Percentiles rank a stretch among this genome's conserved stretches.
Conservation (phyloP, 345 rosid genomes). For the Salix suchowensis region DNA sequence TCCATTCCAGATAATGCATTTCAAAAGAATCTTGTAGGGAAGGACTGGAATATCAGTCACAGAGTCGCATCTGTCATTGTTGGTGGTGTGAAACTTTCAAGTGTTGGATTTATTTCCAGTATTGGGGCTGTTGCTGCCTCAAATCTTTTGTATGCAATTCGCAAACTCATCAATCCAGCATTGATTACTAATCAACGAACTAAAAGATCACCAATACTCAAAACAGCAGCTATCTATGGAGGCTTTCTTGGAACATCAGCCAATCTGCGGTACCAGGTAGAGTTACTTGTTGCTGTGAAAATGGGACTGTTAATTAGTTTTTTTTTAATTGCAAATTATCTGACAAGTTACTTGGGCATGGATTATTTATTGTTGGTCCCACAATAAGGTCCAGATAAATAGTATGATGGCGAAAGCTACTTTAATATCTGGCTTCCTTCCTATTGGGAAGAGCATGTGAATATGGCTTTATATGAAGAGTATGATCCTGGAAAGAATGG, state of each 20-base stretch:
- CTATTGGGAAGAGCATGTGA: background rate
- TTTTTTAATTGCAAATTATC: background rate
- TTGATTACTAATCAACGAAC: conserved; percentile 37
- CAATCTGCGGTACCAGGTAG: conserved; percentile 90
- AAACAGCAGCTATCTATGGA: conserved; percentile 69
- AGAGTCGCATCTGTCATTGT: conserved; percentile 75
- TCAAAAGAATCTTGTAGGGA: conserved; percentile 80
- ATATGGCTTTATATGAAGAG: background rate
- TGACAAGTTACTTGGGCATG: background rate
- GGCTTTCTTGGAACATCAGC: conserved; percentile 85
- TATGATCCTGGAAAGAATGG: background rate
- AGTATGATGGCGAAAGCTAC: background rate
- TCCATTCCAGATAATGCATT: conserved; percentile 94
- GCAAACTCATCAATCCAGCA: conserved; percentile 55
- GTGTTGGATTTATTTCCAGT: conserved; percentile 81
- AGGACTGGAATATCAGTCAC: conserved; percentile 70
- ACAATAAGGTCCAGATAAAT: background rate
- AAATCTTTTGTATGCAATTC: conserved; percentile 49
- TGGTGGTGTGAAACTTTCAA: conserved; percentile 80
- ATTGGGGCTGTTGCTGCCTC: conserved; percentile 82
- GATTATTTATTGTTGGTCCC: background rate
- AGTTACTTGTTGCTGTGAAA: background rate
- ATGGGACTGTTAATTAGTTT: background rate
- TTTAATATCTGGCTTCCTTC: background rate
- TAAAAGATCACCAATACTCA: conserved; percentile 78